These are phyloP conservation scores for Hirsutella thompsonii DNA, from an alignment of 2,329 filamentous ascomycete species.

Conservation along the genomic window DNA sequence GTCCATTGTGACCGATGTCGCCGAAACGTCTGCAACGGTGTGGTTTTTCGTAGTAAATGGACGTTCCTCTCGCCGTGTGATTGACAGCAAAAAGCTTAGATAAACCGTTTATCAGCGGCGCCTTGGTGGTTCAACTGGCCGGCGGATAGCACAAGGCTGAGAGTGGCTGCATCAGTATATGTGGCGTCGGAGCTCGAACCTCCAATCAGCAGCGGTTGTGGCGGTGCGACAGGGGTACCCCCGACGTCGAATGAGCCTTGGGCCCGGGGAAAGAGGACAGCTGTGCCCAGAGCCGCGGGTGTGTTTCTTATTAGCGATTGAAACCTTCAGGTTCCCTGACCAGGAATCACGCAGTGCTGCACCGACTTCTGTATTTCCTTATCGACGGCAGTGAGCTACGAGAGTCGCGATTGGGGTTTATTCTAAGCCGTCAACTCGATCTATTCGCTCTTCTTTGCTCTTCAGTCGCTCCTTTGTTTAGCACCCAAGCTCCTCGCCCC, in stretches of 20 bases:
- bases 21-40: too few relatives aligned
- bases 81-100: background rate
- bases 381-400: background rate
- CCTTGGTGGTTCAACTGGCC: too few relatives aligned
- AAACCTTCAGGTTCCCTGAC: background rate
- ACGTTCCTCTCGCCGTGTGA: background rate
- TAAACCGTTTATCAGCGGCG: background rate
- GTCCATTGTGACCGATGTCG: too few relatives aligned
- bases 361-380: background rate
- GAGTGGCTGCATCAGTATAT: slow-evolving; percentile 3
- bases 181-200: slow-evolving; percentile 1
- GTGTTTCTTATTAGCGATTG: background rate
- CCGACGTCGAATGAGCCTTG: background rate
- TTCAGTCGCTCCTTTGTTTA: background rate
- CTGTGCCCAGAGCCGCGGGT: slow-evolving; percentile 7
- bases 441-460: too few relatives aligned
- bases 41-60: too few relatives aligned
- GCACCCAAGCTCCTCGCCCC: background rate
- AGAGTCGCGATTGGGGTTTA: background rate
- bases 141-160: slow-evolving; percentile 18
- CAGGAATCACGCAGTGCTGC: background rate
- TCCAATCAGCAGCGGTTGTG: slow-evolving; percentile 12
- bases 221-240: slow-evolving; percentile 2
- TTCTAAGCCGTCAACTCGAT: background rate
- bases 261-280: slow-evolving; percentile 10